These are phyloP conservation scores for Breynia disticha DNA, from an alignment of 441 rosid species.

Conservation along the genomic window DNA sequence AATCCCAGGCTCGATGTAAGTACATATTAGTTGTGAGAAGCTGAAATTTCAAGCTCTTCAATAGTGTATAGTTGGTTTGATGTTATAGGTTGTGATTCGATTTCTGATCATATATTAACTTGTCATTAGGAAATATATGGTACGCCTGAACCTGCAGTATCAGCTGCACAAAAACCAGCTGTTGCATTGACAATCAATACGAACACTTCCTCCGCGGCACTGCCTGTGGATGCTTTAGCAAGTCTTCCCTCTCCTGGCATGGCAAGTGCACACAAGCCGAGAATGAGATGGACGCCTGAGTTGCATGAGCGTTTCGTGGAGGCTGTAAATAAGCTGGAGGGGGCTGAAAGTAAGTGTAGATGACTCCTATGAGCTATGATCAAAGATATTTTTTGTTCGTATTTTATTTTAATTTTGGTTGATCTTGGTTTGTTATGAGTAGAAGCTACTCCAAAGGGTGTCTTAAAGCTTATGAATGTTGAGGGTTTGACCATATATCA, in stretches of 20 bases:
- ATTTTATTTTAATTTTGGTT: not conserved
- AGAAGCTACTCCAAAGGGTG: slow-evolving; percentile 94
- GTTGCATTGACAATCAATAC: slow-evolving; percentile 23
- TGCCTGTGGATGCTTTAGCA: slow-evolving; percentile 32
- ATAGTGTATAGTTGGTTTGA: too few species aligned
- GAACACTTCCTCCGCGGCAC: slow-evolving; percentile 23
- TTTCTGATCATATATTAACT: not conserved
- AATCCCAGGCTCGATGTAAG: slow-evolving; percentile 81
- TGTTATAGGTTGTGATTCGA: too few species aligned
- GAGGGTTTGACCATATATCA: slow-evolving; percentile 84
- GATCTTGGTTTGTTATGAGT: slow-evolving; percentile 15
- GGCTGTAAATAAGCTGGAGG: slow-evolving; percentile 70
- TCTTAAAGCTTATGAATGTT: slow-evolving; percentile 76
- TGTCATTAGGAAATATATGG: slow-evolving; percentile 59
- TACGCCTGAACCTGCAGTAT: slow-evolving; percentile 28
- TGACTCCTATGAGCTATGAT: not conserved
- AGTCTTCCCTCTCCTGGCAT: slow-evolving; percentile 36
- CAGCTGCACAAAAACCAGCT: slow-evolving; percentile 20
- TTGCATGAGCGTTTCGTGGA: slow-evolving; percentile 69
- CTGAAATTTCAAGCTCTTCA: too few species aligned
- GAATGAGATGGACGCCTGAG: slow-evolving; percentile 96
- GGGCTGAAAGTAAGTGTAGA: slow-evolving; percentile 66
- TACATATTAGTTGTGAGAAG: not conserved
- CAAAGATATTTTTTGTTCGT: not conserved
- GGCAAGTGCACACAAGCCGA: slow-evolving; percentile 48